Conservation (phyloP, 2,329 filamentous ascomycete species). For the Fusarium avenaceum region DNA sequence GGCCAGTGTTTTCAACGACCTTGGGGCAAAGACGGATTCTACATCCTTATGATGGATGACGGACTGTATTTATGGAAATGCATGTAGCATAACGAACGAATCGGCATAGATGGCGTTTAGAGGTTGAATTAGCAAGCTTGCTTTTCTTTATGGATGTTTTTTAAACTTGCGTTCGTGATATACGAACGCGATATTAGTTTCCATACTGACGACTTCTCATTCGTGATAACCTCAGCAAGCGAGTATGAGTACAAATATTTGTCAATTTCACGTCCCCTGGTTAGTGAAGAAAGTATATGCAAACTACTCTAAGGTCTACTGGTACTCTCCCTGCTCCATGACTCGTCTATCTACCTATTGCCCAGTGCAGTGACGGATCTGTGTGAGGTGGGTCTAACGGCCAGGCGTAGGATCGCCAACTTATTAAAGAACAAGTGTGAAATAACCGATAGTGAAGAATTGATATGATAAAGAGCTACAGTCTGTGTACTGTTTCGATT, state of each 20-base stretch:
- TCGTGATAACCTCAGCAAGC: background rate
- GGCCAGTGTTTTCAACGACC: constrained; percentile 69
- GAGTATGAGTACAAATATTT: background rate
- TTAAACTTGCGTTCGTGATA: background rate
- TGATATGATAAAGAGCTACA: background rate
- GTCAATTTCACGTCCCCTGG: background rate
- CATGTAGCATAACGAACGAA: constrained; percentile 39
- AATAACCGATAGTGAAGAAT: background rate
- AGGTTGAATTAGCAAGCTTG: constrained; percentile 40
- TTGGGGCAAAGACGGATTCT: constrained; percentile 48
- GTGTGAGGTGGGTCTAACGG: constrained; percentile 13
- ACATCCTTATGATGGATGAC: constrained; percentile 29
- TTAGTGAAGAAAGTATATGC: background rate
- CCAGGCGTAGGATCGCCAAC: constrained; percentile 1
- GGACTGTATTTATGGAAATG: constrained; percentile 38
- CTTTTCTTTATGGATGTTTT: constrained; percentile 3
- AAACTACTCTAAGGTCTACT: background rate
- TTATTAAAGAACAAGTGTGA: constrained; percentile 3
- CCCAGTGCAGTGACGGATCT: background rate
- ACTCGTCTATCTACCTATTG: constrained; percentile 1
- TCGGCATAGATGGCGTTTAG: constrained; percentile 50
- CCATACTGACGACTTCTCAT: background rate
- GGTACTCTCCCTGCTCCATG: background rate
- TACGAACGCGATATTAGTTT: background rate
- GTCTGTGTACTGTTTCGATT: no score